phyloP scores from a whole-genome alignment of 2,329 filamentous ascomycete species.

The Xylaria digitata region DNA sequence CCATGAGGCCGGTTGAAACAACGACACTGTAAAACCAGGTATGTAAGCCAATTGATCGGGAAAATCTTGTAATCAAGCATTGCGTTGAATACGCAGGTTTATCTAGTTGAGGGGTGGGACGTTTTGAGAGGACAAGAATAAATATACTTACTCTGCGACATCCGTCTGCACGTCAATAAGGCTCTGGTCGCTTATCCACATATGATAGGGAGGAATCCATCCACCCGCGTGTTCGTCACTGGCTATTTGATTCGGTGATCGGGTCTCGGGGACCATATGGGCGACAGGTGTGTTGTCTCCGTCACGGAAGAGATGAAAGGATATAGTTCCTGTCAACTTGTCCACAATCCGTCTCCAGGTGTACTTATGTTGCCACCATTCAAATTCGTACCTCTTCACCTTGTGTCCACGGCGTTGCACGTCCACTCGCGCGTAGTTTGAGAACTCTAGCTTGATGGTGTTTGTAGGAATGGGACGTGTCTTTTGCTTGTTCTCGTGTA shows the following conservation, averaged over 20 bases:
- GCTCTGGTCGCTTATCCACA: conserved; percentile 85
- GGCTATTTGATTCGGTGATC: conserved; percentile 75
- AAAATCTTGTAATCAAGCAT: neutral
- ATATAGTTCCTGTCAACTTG: conserved; percentile 74
- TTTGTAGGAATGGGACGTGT: conserved; percentile 71
- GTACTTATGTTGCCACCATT: conserved; percentile 92
- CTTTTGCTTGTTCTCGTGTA: conserved; percentile 49
- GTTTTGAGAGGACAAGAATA: conserved; percentile 21
- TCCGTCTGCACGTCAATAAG: conserved; percentile 78
- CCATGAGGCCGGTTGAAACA: conserved; percentile 87
- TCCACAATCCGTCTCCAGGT: conserved; percentile 81
- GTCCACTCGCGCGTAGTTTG: conserved; percentile 94
- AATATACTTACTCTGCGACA: conserved; percentile 79
- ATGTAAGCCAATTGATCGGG: conserved; percentile 28
- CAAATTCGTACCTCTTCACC: conserved; percentile 85
- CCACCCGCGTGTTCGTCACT: conserved; percentile 83
- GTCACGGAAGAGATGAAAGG: conserved; percentile 82
- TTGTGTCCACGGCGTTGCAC: conserved; percentile 75
- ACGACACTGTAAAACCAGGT: conserved; percentile 72
- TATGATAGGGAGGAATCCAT: conserved; percentile 89
- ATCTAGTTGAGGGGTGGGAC: neutral
- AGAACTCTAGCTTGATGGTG: conserved; percentile 90
- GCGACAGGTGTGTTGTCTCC: conserved; percentile 74
- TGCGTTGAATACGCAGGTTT: neutral
- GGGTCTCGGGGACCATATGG: conserved; percentile 83